phyloP scores from a whole-genome alignment of 768 basidiomycete species.

The Xanthoconium purpureum region DNA sequence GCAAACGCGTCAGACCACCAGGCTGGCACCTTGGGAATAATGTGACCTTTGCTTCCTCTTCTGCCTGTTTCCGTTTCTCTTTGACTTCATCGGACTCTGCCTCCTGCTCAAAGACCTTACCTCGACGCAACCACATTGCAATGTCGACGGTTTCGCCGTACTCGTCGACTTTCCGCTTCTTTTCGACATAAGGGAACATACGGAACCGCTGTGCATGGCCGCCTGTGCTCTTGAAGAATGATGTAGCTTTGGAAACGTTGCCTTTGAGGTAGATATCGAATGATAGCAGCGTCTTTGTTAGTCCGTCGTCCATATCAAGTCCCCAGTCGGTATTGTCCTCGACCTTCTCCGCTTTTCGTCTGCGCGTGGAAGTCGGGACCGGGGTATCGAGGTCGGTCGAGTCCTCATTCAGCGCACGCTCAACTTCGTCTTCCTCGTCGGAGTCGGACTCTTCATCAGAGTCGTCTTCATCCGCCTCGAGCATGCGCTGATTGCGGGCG shows the following conservation, averaged over 20 bases:
- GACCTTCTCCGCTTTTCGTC: conserved; percentile 47
- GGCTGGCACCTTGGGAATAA: not conserved
- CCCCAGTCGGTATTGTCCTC: conserved; percentile 64
- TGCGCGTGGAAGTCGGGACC: conserved; percentile 22
- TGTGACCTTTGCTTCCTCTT: conserved; percentile 72
- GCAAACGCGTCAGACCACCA: conserved; percentile 12
- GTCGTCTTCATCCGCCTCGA: conserved; percentile 93
- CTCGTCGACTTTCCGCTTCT: conserved; percentile 87
- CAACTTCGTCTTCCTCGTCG: conserved; percentile 59
- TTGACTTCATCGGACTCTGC: conserved; percentile 78
- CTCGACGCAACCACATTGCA: conserved; percentile 91
- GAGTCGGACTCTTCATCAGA: conserved; percentile 67
- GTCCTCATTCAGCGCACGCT: conserved; percentile 52
- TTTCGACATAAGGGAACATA: conserved; percentile 97
- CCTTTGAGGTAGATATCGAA: conserved; percentile 98
- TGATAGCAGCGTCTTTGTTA: conserved; percentile 72
- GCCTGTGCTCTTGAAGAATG: conserved; percentile 80
- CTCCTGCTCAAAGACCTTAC: conserved; percentile 87
- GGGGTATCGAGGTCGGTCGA: conserved; percentile 32
- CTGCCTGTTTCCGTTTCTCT: conserved; percentile 64
- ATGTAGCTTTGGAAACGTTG: conserved; percentile 82
- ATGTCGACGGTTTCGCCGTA: conserved; percentile 96
- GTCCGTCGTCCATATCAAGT: conserved; percentile 71
- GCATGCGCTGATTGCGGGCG: conserved; percentile 79
- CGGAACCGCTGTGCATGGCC: conserved; percentile 78